phyloP scores from a whole-genome alignment of 768 basidiomycete species.

The Ramaria rubella region DNA sequence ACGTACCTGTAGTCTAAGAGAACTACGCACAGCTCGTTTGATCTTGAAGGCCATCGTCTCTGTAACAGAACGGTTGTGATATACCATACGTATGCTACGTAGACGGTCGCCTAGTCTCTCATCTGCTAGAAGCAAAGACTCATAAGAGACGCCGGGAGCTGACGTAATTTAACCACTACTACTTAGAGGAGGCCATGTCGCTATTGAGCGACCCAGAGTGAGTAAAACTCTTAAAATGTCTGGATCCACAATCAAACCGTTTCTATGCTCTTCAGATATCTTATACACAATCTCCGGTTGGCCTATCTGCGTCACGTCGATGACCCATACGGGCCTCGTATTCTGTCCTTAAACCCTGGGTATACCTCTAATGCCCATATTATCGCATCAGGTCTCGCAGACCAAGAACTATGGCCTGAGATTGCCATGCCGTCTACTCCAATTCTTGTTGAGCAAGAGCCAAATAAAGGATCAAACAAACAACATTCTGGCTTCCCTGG shows the following conservation, averaged over 20 bases:
- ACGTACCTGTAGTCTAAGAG: no score
- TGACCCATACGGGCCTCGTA: conserved; percentile 75
- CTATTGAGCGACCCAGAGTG: conserved; percentile 61
- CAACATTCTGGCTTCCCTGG: conserved; percentile 38
- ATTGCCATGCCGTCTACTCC: conserved; percentile 66
- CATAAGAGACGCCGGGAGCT: no score
- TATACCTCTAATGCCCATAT: conserved; percentile 82
- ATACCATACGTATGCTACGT: no score
- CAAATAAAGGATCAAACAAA: conserved; percentile 13
- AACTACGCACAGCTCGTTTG: no score
- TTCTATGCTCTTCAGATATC: conserved; percentile 37
- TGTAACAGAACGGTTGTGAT: no score
- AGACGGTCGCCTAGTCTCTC: no score
- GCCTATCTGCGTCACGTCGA: conserved; percentile 85
- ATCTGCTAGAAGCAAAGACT: no score
- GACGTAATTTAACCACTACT: no score
- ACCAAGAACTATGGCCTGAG: conserved; percentile 80
- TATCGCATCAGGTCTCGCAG: conserved; percentile 69
- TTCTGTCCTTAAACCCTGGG: conserved; percentile 73
- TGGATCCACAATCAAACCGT: not conserved
- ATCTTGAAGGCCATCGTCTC: no score
- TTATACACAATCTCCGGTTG: conserved; percentile 81
- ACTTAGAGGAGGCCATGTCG: no score
- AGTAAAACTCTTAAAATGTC: conserved; percentile 12
- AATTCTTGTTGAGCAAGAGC: conserved; percentile 64